Evolutionary conservation across 202 grass and related monocot species (phyloP).

Genomic region (Setaria viridis): DNA sequence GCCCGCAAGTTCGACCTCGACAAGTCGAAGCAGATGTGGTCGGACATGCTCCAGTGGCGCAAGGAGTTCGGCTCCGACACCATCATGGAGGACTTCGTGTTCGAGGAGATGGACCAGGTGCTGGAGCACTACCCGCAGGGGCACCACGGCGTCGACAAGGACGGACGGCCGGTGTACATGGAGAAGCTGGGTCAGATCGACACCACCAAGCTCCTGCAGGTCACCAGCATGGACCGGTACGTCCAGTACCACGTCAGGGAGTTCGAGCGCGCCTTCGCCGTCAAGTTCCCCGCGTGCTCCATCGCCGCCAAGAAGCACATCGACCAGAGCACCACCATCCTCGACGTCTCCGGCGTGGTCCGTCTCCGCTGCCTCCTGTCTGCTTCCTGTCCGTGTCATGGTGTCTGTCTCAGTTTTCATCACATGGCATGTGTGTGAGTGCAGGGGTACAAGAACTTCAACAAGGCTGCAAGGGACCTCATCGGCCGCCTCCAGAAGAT

Average conservation of each 20-base stretch:
- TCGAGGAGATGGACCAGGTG: conserved; percentile 86
- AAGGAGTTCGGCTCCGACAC: conserved; percentile 93
- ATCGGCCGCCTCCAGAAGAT: conserved; percentile 93
- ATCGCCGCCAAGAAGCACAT: conserved; percentile 83
- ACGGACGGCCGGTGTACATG: conserved; percentile 93
- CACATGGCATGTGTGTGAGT: neutral
- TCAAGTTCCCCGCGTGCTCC: conserved; percentile 98
- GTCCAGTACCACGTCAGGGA: conserved; percentile 93
- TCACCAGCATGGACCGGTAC: conserved; percentile 90
- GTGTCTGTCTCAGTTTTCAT: neutral
- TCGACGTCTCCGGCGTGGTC: conserved; percentile 96
- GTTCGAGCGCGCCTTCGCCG: conserved; percentile 89
- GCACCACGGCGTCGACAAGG: conserved; percentile 93
- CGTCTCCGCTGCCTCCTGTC: neutral
- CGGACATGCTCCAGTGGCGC: conserved; percentile 92
- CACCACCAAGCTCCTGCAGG: conserved; percentile 87
- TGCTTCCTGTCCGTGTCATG: neutral
- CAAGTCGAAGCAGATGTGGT: conserved; percentile 98
- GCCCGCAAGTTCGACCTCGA: conserved; percentile 97
- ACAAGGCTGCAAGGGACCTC: conserved; percentile 89
- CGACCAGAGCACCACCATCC: conserved; percentile 98
- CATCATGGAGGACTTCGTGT: conserved; percentile 84
- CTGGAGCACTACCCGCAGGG: conserved; percentile 98
- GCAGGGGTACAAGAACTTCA: conserved; percentile 96
- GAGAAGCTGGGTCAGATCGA: conserved; percentile 91